Base-by-base conservation (phyloP, 1,284 basidiomycete species). In the Sanghuangporus weigelae region DNA sequence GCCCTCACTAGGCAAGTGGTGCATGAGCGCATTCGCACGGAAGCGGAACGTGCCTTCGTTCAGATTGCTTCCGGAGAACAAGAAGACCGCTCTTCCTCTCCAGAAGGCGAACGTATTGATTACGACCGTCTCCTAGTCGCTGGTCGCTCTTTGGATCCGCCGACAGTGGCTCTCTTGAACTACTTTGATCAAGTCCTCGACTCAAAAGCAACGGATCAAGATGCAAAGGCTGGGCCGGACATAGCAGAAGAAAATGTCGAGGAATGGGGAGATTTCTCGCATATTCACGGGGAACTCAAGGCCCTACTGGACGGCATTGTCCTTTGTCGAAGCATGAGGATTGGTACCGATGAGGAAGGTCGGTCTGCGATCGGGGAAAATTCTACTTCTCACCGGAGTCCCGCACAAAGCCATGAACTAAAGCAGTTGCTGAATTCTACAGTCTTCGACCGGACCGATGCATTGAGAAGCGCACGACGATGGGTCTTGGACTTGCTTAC, bases 381-480 rank as follows among this genome's bases (percentile, higher is more conserved):
- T 11, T 66, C 72, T 12, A 73, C 76, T 8, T 77, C 77, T 50
- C 71, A 74, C 59, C 71, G 73, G 67, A 78, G 80, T 44, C 68
- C 73, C 31, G 72, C 74, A 64, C 70, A 80, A 66, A 75, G 77
- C 58, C 73, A 73, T 62, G 73, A 73, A 39, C 72, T 90, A 57
- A 74, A 84, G 62, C 77, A 78, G 6, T 78, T 77, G 39, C 74
- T 90, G 38, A 87, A 84, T 6, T 81, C 77, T 64, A 73, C 77
- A 23, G 85, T 84, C 67, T 90, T 90, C 72, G 87, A 89, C 57
- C 67, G 68, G 55, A 59, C 64, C 39, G 60, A 63, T 63, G 69
- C 69, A 39, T 70, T 89, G 63, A 86, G 90, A 69, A 86, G 89
- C 63, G 87, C 87, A 49, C 79, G 84, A 63, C 87, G 90, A 72